Evolutionary conservation across 441 rosid genomes (phyloP).

Genomic region (Manihot esculenta): DNA sequence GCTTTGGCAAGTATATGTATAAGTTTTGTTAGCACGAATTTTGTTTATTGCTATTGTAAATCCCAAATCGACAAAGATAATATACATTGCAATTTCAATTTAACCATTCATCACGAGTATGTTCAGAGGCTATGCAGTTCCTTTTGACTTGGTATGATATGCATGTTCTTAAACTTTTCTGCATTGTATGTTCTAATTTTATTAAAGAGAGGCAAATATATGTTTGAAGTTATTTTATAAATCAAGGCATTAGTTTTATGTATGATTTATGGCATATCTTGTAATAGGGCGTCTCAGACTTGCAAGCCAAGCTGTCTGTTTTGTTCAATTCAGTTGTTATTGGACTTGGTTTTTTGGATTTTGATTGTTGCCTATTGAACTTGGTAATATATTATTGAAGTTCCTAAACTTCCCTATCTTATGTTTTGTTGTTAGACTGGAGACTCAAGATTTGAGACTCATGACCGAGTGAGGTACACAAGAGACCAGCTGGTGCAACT

Average conservation of each 20-base stretch:
- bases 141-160: neutral
- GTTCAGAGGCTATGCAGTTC: neutral
- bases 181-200: neutral
- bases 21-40: too few species aligned
- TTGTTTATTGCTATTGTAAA: too few species aligned
- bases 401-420: constrained; percentile 16
- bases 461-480: constrained; percentile 60
- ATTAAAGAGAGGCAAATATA: neutral
- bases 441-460: constrained; percentile 60
- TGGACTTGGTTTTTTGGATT: neutral
- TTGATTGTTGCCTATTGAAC: neutral
- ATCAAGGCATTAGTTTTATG: neutral
- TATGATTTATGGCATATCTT: neutral
- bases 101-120: neutral
- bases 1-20: too few species aligned
- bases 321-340: neutral
- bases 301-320: too few species aligned
- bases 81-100: neutral
- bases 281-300: neutral
- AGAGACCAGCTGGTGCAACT: constrained; percentile 74
- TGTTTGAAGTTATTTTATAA: neutral
- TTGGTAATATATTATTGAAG: constrained; percentile 7
- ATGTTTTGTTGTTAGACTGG: constrained; percentile 53
- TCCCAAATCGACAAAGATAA: neutral
- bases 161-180: neutral